These are phyloP conservation scores for Cytospora leucostoma DNA, from an alignment of 2,329 filamentous ascomycete species.

Conservation along the genomic window DNA sequence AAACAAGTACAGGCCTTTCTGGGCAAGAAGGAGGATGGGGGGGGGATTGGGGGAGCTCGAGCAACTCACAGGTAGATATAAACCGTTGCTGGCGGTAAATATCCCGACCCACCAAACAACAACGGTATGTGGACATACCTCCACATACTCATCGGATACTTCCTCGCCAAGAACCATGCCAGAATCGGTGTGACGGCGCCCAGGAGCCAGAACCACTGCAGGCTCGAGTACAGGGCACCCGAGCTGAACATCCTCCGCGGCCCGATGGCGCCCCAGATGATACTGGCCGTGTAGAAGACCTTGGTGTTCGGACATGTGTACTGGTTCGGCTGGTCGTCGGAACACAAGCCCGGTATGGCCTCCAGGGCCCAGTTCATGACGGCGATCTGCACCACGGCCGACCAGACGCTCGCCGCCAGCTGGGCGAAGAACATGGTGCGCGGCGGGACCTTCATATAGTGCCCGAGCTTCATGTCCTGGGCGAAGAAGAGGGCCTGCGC, in stretches of 20 bases:
- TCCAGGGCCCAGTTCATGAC: constrained; percentile 68
- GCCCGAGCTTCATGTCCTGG: constrained; percentile 67
- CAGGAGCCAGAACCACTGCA: constrained; percentile 73
- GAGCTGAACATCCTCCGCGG: constrained; percentile 69
- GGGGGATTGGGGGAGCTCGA: neutral
- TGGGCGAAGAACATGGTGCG: constrained; percentile 64
- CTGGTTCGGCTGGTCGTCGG: constrained; percentile 51
- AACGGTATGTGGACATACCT: constrained; percentile 69
- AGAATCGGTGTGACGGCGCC: constrained; percentile 63
- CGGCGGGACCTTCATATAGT: constrained; percentile 68
- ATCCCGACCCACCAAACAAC: constrained; percentile 65
- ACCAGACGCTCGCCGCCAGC: constrained; percentile 61
- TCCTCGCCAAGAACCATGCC: constrained; percentile 64
- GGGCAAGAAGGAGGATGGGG: neutral
- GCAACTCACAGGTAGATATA: constrained; percentile 61
- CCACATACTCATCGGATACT: constrained; percentile 61
- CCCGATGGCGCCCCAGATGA: constrained; percentile 74
- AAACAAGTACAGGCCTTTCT: neutral
- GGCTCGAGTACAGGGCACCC: constrained; percentile 60
- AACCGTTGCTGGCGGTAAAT: constrained; percentile 69
- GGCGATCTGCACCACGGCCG: constrained; percentile 61
- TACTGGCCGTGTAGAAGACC: constrained; percentile 67
- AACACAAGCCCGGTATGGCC: constrained; percentile 64
- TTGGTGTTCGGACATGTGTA: constrained; percentile 59
- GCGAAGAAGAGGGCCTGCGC: constrained; percentile 65